Evolutionary conservation across 148 eudicot genomes (phyloP).

Genomic region (Rhododendron ovatum): DNA sequence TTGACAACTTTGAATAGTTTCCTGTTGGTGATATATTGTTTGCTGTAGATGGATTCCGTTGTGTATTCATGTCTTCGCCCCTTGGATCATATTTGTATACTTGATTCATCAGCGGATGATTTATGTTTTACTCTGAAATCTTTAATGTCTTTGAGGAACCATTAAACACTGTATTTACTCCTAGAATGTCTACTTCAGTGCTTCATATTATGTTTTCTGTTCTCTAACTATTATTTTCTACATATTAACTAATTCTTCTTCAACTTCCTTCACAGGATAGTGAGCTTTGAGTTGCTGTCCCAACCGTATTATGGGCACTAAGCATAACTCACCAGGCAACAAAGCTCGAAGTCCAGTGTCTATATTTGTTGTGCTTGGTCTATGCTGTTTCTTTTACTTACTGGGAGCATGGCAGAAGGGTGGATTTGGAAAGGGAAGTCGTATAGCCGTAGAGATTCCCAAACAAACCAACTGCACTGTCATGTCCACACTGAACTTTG

Average conservation of each 20-base stretch:
- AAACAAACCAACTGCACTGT: conserved; percentile 43
- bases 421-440: conserved; percentile 65
- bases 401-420: conserved; percentile 67
- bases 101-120: neutral
- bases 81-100: neutral
- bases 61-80: neutral
- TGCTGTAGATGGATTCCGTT: neutral
- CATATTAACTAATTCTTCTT: neutral
- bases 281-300: neutral
- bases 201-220: neutral
- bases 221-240: neutral
- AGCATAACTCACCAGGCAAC: conserved; percentile 32
- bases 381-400: conserved; percentile 55
- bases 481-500: conserved; percentile 38
- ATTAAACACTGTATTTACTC: no score
- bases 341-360: conserved; percentile 41
- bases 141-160: no score
- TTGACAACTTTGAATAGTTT: neutral
- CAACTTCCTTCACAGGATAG: neutral
- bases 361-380: conserved; percentile 43
- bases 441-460: conserved; percentile 51
- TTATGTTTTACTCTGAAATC: no score
- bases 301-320: conserved; percentile 20
- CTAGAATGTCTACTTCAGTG: neutral
- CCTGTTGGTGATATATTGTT: neutral